A percentile compares a stretch with the other conserved stretches of the same genome.
Evolutionary conservation across 2,329 filamentous ascomycete genomes (phyloP).

Genomic region (Cladosporium colombiae): DNA sequence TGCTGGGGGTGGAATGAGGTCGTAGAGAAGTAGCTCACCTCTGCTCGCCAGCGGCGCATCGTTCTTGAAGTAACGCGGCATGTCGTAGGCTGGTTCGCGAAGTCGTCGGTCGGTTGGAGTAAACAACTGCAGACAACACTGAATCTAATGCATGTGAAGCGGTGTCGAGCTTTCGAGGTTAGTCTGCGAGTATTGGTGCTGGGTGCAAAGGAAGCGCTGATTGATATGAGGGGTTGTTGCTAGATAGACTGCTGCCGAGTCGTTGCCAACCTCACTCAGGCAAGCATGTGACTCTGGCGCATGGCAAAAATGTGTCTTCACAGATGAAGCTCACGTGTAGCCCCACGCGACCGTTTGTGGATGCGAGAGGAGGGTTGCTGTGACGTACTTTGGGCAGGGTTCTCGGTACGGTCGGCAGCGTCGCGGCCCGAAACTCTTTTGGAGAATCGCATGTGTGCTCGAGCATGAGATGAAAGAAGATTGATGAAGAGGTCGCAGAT

Average conservation of each 20-base stretch:
- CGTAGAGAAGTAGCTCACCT: slow-evolving; percentile 26
- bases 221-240: background rate
- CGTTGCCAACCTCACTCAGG: background rate
- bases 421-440: background rate
- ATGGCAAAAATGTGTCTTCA: slow-evolving; percentile 15
- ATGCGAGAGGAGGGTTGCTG: background rate
- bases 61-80: slow-evolving; percentile 44
- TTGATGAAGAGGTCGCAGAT: background rate
- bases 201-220: background rate
- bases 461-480: background rate
- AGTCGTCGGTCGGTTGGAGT: background rate
- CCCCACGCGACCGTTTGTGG: slow-evolving; percentile 20
- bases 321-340: slow-evolving; percentile 12
- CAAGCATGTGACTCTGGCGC: slow-evolving; percentile 16
- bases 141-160: slow-evolving; percentile 12
- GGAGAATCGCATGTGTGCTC: background rate
- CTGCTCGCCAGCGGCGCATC: slow-evolving; percentile 39
- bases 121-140: background rate
- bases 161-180: slow-evolving; percentile 14
- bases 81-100: slow-evolving; percentile 26
- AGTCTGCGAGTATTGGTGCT: background rate
- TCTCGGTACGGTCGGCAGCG: background rate
- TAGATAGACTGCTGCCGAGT: background rate
- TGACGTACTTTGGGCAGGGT: background rate
- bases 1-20: background rate